Conservation (phyloP, 2,329 filamentous ascomycete genomes). For the Aspergillus awamori region DNA sequence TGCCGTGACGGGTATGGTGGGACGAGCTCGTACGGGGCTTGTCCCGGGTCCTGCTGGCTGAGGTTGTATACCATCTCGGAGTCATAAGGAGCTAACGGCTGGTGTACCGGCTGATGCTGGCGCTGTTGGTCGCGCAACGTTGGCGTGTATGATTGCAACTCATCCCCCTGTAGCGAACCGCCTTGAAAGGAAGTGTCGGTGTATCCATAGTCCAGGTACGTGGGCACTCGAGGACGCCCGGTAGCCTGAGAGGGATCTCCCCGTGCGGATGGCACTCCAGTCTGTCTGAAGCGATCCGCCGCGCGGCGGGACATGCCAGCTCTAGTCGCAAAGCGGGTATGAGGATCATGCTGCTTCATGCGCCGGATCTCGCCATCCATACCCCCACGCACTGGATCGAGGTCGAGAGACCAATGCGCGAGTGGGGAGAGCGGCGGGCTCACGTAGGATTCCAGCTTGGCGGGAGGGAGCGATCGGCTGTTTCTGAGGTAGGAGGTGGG, state of each 20-base stretch:
- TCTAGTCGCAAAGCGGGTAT: conserved; percentile 58
- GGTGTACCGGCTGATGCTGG: conserved; percentile 47
- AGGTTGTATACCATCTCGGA: conserved; percentile 80
- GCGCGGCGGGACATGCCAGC: conserved; percentile 51
- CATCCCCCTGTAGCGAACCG: conserved; percentile 51
- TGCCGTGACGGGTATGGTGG: conserved; percentile 76
- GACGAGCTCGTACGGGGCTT: conserved; percentile 71
- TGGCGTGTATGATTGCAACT: conserved; percentile 66
- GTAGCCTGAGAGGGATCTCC: conserved; percentile 43
- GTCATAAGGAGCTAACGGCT: conserved; percentile 57
- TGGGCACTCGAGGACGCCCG: conserved; percentile 40
- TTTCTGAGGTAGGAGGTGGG: not conserved
- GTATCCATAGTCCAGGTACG: conserved; percentile 57
- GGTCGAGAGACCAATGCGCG: conserved; percentile 59
- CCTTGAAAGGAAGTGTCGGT: conserved; percentile 55
- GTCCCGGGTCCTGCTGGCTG: conserved; percentile 61
- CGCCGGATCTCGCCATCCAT: conserved; percentile 79
- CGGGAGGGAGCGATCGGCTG: conserved; percentile 26
- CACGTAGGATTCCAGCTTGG: conserved; percentile 68
- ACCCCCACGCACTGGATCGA: conserved; percentile 63
- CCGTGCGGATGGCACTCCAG: conserved; percentile 35
- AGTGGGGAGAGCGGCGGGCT: conserved; percentile 66
- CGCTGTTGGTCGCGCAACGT: conserved; percentile 61
- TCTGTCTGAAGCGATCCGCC: conserved; percentile 47
- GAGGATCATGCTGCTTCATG: conserved; percentile 74